Evolutionary conservation across 495 filamentous ascomycete genomes (phyloP).

Genomic region (Hypomontagnella monticulosa): DNA sequence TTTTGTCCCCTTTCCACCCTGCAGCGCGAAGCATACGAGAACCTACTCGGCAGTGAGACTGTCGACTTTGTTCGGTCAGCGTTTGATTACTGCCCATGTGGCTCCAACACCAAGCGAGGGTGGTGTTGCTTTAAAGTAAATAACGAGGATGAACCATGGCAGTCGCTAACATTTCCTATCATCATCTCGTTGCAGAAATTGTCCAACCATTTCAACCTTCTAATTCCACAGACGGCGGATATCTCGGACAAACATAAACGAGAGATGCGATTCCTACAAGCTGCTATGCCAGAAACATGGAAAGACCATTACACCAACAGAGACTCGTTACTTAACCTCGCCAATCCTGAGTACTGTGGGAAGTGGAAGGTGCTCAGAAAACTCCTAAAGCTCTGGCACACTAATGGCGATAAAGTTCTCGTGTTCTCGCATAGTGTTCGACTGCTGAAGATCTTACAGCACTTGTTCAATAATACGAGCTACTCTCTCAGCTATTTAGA

Average conservation of each 20-base stretch:
- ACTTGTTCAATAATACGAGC: slow-evolving; percentile 86
- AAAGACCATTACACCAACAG: slow-evolving; percentile 75
- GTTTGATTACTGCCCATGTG: slow-evolving; percentile 75
- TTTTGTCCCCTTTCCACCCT: slow-evolving; percentile 90
- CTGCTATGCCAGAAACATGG: slow-evolving; percentile 81
- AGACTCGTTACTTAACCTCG: slow-evolving; percentile 82
- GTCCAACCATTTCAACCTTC: slow-evolving; percentile 88
- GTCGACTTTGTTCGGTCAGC: slow-evolving; percentile 74
- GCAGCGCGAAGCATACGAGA: slow-evolving; percentile 87
- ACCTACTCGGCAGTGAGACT: slow-evolving; percentile 75
- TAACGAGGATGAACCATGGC: slow-evolving; percentile 72
- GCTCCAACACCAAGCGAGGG: slow-evolving; percentile 74
- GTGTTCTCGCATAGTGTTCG: slow-evolving; percentile 92
- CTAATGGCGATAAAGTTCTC: slow-evolving; percentile 89
- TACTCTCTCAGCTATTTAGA: slow-evolving; percentile 94
- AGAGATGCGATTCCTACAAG: slow-evolving; percentile 79
- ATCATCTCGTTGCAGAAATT: slow-evolving; percentile 86
- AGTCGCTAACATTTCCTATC: slow-evolving; percentile 82
- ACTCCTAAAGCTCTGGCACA: slow-evolving; percentile 88
- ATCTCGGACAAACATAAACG: slow-evolving; percentile 79
- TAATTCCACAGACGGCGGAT: slow-evolving; percentile 79
- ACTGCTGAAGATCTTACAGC: slow-evolving; percentile 83
- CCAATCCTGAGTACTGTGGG: slow-evolving; percentile 92
- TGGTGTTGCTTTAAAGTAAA: slow-evolving; percentile 80
- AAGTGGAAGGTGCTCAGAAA: slow-evolving; percentile 96